These are phyloP conservation scores for Gossypium aridum DNA, from an alignment of 441 rosid genomes.

Conservation along the genomic window DNA sequence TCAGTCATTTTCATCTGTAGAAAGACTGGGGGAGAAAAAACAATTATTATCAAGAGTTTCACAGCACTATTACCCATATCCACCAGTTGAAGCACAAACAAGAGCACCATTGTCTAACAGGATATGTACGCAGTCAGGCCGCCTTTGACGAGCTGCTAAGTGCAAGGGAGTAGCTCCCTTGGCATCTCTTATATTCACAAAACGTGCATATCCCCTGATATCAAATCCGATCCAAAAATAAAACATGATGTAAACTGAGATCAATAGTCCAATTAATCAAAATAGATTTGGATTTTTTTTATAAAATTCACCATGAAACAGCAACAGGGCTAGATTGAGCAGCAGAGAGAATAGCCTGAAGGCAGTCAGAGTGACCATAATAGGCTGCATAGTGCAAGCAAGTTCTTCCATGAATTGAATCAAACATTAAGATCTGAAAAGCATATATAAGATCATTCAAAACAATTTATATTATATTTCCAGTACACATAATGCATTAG, in stretches of 20 bases:
- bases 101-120: slow-evolving; percentile 66
- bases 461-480: not conserved
- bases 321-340: slow-evolving; percentile 65
- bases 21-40: not conserved
- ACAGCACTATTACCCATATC: slow-evolving; percentile 47
- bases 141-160: slow-evolving; percentile 65
- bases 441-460: slow-evolving; percentile 1
- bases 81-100: slow-evolving; percentile 67
- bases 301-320: slow-evolving; percentile 41
- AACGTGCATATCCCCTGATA: slow-evolving; percentile 65
- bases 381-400: slow-evolving; percentile 80
- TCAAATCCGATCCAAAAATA: slow-evolving; percentile 13
- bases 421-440: slow-evolving; percentile 62
- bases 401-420: slow-evolving; percentile 62
- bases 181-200: slow-evolving; percentile 66
- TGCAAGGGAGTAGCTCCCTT: slow-evolving; percentile 75
- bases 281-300: not conserved
- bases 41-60: not conserved
- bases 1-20: slow-evolving; percentile 10
- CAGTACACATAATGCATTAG: not conserved
- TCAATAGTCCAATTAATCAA: not conserved
- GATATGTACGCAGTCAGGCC: slow-evolving; percentile 54
- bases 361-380: slow-evolving; percentile 61
- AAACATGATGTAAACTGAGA: not conserved
- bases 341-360: slow-evolving; percentile 51